Percentiles rank a stretch among this genome's conserved stretches.
Evolutionary conservation across 2,329 filamentous ascomycete species (phyloP).

Genomic region (Trichoderma atroviride): DNA sequence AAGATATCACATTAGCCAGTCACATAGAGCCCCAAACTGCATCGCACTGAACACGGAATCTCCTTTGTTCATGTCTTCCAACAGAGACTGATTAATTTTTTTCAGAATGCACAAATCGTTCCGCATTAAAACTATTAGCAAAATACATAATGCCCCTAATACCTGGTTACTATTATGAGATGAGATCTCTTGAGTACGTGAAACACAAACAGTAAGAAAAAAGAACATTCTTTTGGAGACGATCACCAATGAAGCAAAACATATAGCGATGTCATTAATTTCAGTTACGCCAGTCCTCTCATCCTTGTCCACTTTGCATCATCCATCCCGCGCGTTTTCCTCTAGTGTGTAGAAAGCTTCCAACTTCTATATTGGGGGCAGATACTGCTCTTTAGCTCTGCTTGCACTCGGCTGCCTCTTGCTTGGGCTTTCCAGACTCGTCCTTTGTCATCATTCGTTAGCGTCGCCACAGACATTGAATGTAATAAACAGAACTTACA

Average conservation of each 20-base stretch:
- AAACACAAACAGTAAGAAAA: slow-evolving; percentile 7
- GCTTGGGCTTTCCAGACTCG: slow-evolving; percentile 86
- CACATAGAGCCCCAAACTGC: not conserved
- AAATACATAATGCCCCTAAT: not conserved
- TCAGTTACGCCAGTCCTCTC: slow-evolving; percentile 24
- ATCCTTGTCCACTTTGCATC: slow-evolving; percentile 18
- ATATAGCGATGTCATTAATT: slow-evolving; percentile 22
- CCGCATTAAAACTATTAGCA: slow-evolving; percentile 14
- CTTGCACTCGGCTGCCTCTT: slow-evolving; percentile 94
- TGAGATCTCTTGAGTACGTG: slow-evolving; percentile 8
- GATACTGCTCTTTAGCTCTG: slow-evolving; percentile 65
- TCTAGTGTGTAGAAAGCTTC: slow-evolving; percentile 17
- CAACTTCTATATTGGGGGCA: not conserved
- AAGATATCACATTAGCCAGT: not conserved
- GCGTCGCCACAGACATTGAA: slow-evolving; percentile 25
- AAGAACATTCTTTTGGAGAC: slow-evolving; percentile 24
- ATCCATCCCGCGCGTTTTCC: slow-evolving; percentile 1
- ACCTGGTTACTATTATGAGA: slow-evolving; percentile 22
- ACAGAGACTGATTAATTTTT: not conserved
- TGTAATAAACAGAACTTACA: slow-evolving; percentile 49
- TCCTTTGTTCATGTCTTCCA: not conserved
- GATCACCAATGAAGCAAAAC: slow-evolving; percentile 21
- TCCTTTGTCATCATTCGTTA: slow-evolving; percentile 57
- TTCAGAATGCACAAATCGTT: slow-evolving; percentile 1
- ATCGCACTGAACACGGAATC: not conserved